Percentiles rank a stretch among this genome's conserved stretches.
Conservation (phyloP, 768 basidiomycete genomes). For the Naematelia encephala region DNA sequence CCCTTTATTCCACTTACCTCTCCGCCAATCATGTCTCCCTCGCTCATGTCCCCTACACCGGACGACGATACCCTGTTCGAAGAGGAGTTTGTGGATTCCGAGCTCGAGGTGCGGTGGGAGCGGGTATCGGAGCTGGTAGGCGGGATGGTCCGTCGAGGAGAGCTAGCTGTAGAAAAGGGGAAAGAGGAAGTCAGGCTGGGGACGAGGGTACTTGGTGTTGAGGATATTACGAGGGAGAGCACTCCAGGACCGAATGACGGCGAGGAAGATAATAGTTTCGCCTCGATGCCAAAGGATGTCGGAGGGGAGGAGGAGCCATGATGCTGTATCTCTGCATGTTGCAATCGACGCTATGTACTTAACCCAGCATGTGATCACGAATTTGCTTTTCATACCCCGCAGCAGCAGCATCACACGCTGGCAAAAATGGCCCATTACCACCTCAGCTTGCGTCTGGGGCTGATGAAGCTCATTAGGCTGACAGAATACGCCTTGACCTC, state of each 20-base stretch:
- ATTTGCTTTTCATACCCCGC: too few species aligned
- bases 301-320: too few species aligned
- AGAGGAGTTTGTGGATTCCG: constrained; percentile 20
- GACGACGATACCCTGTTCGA: constrained; percentile 18
- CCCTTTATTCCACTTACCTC: too few species aligned
- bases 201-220: constrained; percentile 16
- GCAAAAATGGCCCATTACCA: too few species aligned
- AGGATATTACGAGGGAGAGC: constrained; percentile 10
- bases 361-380: too few species aligned
- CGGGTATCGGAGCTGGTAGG: constrained; percentile 24
- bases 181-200: constrained; percentile 14
- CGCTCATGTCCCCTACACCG: constrained; percentile 9
- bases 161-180: constrained; percentile 19
- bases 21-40: constrained; percentile 5
- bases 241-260: not conserved
- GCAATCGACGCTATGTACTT: too few species aligned
- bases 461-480: too few species aligned
- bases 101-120: constrained; percentile 35
- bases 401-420: too few species aligned
- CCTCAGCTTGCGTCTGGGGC: too few species aligned
- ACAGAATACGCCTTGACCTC: too few species aligned
- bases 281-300: too few species aligned
- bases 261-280: not conserved
- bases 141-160: constrained; percentile 27
- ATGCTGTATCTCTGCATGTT: too few species aligned